A percentile compares a stretch with the other conserved stretches of the same genome.
Conservation (phyloP, 495 filamentous ascomycete genomes). For the Entonaema liquescens region DNA sequence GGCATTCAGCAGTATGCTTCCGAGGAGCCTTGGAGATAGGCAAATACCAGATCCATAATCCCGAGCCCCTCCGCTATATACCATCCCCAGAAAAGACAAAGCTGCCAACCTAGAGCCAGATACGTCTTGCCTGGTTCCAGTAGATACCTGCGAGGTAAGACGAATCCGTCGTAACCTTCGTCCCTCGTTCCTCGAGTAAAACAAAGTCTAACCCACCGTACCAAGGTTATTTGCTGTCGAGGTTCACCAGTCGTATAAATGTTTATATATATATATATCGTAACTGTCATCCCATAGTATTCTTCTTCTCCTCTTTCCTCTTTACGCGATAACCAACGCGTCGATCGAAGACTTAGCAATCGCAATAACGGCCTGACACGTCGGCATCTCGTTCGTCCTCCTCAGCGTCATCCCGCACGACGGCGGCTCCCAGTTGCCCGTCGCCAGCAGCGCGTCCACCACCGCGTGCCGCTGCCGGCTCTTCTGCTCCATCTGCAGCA, state of each 20-base stretch:
- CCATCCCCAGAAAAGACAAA: too few species aligned
- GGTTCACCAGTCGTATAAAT: too few species aligned
- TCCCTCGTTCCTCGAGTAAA: not conserved
- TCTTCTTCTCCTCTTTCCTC: too few species aligned
- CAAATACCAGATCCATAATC: too few species aligned
- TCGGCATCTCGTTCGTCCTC: conserved; percentile 41
- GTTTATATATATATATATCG: too few species aligned
- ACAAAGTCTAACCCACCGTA: too few species aligned
- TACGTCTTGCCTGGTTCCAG: not conserved
- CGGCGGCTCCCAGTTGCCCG: conserved; percentile 37
- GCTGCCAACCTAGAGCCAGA: not conserved
- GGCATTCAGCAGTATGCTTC: too few species aligned
- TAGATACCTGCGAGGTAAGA: not conserved
- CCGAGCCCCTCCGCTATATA: too few species aligned
- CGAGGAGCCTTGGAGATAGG: too few species aligned
- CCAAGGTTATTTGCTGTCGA: too few species aligned
- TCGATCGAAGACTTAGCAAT: conserved; percentile 60
- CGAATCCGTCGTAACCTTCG: not conserved
- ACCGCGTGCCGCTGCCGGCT: conserved; percentile 50
- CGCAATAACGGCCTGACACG: conserved; percentile 58
- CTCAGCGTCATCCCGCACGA: conserved; percentile 25
- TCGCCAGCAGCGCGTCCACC: conserved; percentile 48
- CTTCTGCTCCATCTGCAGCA: conserved; percentile 59
- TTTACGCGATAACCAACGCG: conserved; percentile 58
- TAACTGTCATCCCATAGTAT: too few species aligned